Evolutionary conservation across 148 eudicot genomes (phyloP).

Genomic region (Spergularia bocconei): DNA sequence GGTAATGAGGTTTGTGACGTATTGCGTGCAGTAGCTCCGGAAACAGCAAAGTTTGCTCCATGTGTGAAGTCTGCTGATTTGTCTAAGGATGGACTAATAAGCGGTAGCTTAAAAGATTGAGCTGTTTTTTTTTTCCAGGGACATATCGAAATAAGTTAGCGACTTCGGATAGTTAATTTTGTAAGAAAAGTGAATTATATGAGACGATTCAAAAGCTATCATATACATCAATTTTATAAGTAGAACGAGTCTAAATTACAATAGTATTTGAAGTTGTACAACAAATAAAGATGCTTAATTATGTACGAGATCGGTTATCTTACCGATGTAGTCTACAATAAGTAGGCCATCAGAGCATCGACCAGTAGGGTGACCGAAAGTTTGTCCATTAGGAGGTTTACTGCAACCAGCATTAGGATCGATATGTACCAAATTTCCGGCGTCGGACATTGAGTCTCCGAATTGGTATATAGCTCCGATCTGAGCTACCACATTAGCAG

Average conservation of each 20-base stretch:
- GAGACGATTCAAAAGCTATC: too few relatives aligned
- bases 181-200: too few relatives aligned
- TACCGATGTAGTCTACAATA: slow-evolving; percentile 29
- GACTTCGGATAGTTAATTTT: too few relatives aligned
- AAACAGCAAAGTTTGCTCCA: slow-evolving; percentile 29
- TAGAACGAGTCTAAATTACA: too few relatives aligned
- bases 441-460: slow-evolving; percentile 29
- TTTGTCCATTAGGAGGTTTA: slow-evolving; percentile 18
- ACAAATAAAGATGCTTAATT: too few relatives aligned
- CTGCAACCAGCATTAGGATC: not conserved
- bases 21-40: slow-evolving; percentile 17
- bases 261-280: too few relatives aligned
- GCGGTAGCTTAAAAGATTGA: slow-evolving; percentile 12
- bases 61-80: slow-evolving; percentile 10
- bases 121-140: slow-evolving; percentile 4
- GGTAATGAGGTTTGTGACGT: not conserved
- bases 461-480: slow-evolving; percentile 19
- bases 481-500: not conserved
- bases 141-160: too few relatives aligned
- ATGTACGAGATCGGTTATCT: too few relatives aligned
- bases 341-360: slow-evolving; percentile 30
- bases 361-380: slow-evolving; percentile 25
- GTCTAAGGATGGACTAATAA: slow-evolving; percentile 18
- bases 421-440: slow-evolving; percentile 12
- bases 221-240: too few relatives aligned